Base-by-base conservation (phyloP, 129 eudicot genomes). In the Solidago caesia region DNA sequence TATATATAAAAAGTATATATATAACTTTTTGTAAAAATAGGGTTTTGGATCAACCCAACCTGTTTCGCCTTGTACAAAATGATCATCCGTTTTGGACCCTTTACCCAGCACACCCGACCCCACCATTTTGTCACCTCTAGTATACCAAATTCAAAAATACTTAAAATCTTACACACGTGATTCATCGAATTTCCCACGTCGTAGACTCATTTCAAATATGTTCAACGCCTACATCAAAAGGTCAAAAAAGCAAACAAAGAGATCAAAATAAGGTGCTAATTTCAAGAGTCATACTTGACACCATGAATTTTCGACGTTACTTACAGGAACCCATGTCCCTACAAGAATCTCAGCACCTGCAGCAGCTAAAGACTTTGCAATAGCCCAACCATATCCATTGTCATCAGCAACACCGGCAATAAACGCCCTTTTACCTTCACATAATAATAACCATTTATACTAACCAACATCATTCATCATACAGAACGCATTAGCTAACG, bases 371-470 rank as follows among this genome's bases (percentile, higher is more conserved):
- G 98, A 89, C 70, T 87, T 92, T 52, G 98, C 96, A 45, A 92
- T 89, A 29, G 98, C 98, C 98, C 98, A 92, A 74, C 98, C 98
- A 76, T 92, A 92, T 79, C 98, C 98, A 75, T 92, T 92, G 82
- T 92, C 98, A 88, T 92, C 98, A 79, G 98, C 98, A 72, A 92
- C 86, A 44, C 98, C 98, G 73, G 98, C 96, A 67, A 93, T 86
- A 74, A 93, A 93, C 10, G 97, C 98, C 80, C 97, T 85, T 82
- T 93, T 93, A 73, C 98, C 98, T 92, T 56, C 75, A 76, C 77
- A 67, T 44, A 27, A 33, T 33, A 33, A 33, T 33, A 33, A 33
- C 39, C 39, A 33, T 33, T 33, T 33, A 33, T 33, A 33, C 39
- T 33, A 33, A 33, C 39, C 39, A 33, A 53, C 59, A 5, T 53